Base-by-base conservation (phyloP, 2,329 filamentous ascomycete genomes). In the Fusarium incarnatum region DNA sequence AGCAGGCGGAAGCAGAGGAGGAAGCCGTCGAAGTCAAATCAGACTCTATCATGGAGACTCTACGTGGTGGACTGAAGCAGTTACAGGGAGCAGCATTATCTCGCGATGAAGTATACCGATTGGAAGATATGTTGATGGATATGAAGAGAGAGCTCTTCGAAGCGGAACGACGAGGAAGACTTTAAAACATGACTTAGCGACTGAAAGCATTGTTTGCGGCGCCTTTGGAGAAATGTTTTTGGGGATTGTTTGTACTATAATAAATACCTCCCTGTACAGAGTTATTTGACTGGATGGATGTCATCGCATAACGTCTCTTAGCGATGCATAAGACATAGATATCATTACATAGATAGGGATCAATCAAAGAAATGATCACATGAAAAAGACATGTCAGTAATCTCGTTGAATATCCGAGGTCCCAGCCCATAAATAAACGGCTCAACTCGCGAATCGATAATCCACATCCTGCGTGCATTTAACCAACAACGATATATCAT, bases 61-160 rank as follows among this genome's bases (percentile, higher is more conserved):
- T 83, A 30, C 76, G 77, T 23, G 77, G 71, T 34, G 79, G 80
- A 1, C 79, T 96, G 25, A 83, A 84, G 22, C 85, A 89, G 68
- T 83, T 94, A 61, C 86, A 85, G 56, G 81, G 81, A 28, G 83
- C 89, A 23, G 83, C 86, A 18, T 80, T 97, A 44, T 88, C 88
- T 18, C 85, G 88, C 13, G 83, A 87, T 13, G 89, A 93, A 65
- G 87, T 94, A 56, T 86, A 89, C 63, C 85, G 91, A 76, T 85
- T 96, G 70, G 93, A 96, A 75, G 91, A 94, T 76, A 82, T 93
- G 73, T 84, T 96, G 76, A 93, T 94, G 82, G 91, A 95, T 77
- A 88, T 95, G 70, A 91, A 92, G 78, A 85, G 87, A 68, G 89
- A 92, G 77, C 85, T 94, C 54, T 92, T 92, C 77, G 88, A 90